Evolutionary conservation across 257 asterid species (phyloP).

Genomic region (Gentiana macrophylla): DNA sequence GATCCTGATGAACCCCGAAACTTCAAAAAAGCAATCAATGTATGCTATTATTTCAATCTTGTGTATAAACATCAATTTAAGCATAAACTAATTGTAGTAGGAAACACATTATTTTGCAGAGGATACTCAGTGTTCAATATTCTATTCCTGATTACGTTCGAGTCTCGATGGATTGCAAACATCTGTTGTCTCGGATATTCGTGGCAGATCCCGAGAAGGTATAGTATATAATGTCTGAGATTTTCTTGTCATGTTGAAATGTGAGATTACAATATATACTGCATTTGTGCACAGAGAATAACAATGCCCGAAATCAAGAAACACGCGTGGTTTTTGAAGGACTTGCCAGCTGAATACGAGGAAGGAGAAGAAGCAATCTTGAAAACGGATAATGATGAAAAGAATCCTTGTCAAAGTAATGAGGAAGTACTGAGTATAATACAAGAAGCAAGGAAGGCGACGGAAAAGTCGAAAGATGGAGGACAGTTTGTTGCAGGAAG

Average conservation of each 20-base stretch:
- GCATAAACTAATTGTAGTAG: no score
- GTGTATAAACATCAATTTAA: no score
- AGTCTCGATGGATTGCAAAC: slow-evolving; percentile 59
- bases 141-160: slow-evolving; percentile 47
- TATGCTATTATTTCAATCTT: slow-evolving; percentile 2
- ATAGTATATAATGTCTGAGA: slow-evolving; percentile 8
- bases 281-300: slow-evolving; percentile 54
- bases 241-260: no score
- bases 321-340: slow-evolving; percentile 72
- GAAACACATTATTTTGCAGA: slow-evolving; percentile 17
- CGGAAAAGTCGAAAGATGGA: slow-evolving; percentile 22
- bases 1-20: slow-evolving; percentile 82
- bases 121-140: slow-evolving; percentile 55
- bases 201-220: slow-evolving; percentile 62
- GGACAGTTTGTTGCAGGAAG: slow-evolving; percentile 33
- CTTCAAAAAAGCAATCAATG: slow-evolving; percentile 59
- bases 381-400: slow-evolving; percentile 46
- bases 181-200: slow-evolving; percentile 59
- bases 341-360: slow-evolving; percentile 88
- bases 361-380: slow-evolving; percentile 69
- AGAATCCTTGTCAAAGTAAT: slow-evolving; percentile 27
- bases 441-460: slow-evolving; percentile 46
- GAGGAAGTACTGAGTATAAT: slow-evolving; percentile 59
- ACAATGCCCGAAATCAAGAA: slow-evolving; percentile 62
- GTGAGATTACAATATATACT: slow-evolving; percentile 1